Conservation (phyloP, 305 asterid species). For the Fraxinus dipetala region DNA sequence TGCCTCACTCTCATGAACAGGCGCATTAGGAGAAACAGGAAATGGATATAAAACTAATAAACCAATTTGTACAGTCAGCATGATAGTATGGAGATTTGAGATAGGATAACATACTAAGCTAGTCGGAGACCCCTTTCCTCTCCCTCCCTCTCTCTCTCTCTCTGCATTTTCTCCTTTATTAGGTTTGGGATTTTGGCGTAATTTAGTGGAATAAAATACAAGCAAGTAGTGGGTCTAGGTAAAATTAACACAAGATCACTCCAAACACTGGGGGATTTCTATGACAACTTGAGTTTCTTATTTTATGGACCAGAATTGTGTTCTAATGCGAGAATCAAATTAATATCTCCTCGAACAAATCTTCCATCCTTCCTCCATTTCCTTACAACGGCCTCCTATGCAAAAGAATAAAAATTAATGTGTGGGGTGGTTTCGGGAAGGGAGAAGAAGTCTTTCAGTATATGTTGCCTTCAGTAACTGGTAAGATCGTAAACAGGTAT, state of each 20-base stretch:
- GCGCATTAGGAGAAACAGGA: not conserved
- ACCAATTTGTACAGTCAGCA: not conserved
- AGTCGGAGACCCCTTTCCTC: not conserved
- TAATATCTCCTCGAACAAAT: not conserved
- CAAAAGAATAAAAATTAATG: not conserved
- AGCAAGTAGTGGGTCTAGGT: not conserved
- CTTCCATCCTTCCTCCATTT: not conserved
- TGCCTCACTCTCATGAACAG: not conserved
- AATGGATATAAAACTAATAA: not conserved
- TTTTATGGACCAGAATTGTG: not conserved
- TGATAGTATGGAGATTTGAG: not conserved
- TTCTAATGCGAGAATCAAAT: not conserved
- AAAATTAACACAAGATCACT: not conserved
- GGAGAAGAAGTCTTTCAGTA: not conserved
- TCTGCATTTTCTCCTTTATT: not conserved
- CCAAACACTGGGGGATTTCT: not conserved
- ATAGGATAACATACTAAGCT: not conserved
- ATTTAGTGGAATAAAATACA: not conserved
- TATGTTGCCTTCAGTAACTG: conserved; percentile 16
- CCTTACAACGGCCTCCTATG: not conserved
- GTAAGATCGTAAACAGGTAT: not conserved
- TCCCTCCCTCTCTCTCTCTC: not conserved
- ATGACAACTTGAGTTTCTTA: not conserved
- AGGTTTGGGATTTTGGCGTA: not conserved
- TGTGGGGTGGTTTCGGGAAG: not conserved